Evolutionary conservation across 768 basidiomycete species (phyloP), one percentile per base, ranked within the genome.

Genomic region (Mycena vitilis): DNA sequence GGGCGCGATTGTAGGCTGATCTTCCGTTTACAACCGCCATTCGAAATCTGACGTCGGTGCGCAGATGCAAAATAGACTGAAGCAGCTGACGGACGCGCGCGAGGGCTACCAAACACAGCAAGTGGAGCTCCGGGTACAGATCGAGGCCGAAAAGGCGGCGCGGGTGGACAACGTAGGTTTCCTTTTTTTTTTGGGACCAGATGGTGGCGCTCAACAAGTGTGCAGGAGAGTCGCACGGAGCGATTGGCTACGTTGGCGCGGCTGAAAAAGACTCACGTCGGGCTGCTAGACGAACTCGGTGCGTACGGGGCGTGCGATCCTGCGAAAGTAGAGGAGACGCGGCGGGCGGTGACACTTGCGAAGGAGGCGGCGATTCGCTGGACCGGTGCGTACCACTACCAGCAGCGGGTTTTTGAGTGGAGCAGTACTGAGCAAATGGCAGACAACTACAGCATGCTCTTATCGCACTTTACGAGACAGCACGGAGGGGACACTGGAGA

Each of bases 291-390:
- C 4, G 96, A 98, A 75, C 86, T 96, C 4, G 83, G 82, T 45
- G 87, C 88, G 40, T 96, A 95, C 74, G 92, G 93, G 49, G 89
- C 92, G 20, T 95, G 93, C 62, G 94, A 98, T 79, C 95, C 95
- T 0, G 86, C 82, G 52, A 92, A 89, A 78, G 84, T 95, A 23
- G 92, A 95, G 74, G 89, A 91, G 76, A 92, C 90, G 76, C 88
- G 85, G 57, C 81, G 92, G 54, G 94, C 91, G 0, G 84, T 89
- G 12, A 84, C 87, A 58, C 83, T 96, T 16, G 94, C 93, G 4
- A 93, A 91, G 69, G 95, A 97, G 75, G 95, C 94, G 15, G 88
- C 91, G 15, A 76, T 91, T 25, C 89, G 94, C 16, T 96, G 95
- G 93, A 98, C 96, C 42, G 96, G 96, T 96, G 71, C 64, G 89